Evolutionary conservation across 2,329 filamentous ascomycete genomes (phyloP).

Genomic region (Colletotrichum endophyticum): DNA sequence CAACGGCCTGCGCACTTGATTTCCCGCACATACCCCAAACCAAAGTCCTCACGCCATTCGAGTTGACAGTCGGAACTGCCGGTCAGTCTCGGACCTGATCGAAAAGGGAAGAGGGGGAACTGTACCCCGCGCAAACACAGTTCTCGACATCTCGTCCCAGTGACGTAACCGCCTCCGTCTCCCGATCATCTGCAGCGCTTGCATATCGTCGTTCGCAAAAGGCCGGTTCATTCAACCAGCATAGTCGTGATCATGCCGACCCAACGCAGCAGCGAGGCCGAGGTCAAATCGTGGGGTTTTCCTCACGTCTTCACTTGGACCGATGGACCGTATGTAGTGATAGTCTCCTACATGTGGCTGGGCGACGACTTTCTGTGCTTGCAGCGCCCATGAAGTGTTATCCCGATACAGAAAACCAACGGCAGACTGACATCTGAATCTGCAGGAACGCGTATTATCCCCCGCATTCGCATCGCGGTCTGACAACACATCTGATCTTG

Average conservation of each 20-base stretch:
- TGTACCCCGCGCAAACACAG: neutral
- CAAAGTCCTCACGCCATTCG: neutral
- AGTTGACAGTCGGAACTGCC: neutral
- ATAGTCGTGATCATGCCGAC: constrained; percentile 21
- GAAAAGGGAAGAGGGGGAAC: neutral
- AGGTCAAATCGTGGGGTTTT: constrained; percentile 75
- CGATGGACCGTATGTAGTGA: constrained; percentile 66
- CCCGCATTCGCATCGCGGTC: constrained; percentile 67
- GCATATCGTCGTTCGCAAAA: neutral
- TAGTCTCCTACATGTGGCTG: neutral
- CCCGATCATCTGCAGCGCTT: neutral
- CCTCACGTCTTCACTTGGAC: constrained; percentile 73
- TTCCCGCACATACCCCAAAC: neutral
- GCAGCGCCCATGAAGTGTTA: neutral
- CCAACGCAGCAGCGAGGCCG: constrained; percentile 56
- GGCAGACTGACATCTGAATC: neutral
- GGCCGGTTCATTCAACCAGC: neutral
- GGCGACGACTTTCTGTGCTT: neutral
- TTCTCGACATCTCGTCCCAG: neutral
- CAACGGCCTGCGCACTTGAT: neutral
- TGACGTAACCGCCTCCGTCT: constrained; percentile 1
- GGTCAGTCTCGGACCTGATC: neutral
- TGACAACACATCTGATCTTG: constrained; percentile 74
- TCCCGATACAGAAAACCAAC: neutral
- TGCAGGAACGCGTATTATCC: constrained; percentile 69